Conservation (phyloP, 2,329 filamentous ascomycete genomes). For the Drechslerella coelobrocha region DNA sequence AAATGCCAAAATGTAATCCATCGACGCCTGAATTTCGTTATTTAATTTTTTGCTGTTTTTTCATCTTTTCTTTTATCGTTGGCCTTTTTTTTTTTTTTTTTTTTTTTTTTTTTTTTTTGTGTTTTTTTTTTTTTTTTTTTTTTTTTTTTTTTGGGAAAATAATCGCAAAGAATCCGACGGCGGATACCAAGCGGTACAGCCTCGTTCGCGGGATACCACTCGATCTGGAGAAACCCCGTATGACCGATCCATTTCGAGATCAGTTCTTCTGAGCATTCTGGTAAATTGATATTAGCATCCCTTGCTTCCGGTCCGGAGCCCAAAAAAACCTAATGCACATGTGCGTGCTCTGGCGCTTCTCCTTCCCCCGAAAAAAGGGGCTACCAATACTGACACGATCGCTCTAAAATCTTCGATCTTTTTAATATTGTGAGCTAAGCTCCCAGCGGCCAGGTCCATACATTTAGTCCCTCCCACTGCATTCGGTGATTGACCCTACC, state of each 20-base stretch:
- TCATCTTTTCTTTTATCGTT: neutral
- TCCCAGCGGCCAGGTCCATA: neutral
- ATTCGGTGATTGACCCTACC: conserved; percentile 5
- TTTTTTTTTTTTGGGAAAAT: too few species aligned
- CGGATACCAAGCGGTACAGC: neutral
- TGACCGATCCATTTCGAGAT: neutral
- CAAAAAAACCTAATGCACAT: neutral
- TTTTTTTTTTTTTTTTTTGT: conserved; percentile 6
- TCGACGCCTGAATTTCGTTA: too few species aligned
- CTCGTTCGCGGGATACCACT: neutral
- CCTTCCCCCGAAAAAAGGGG: neutral
- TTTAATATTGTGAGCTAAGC: neutral
- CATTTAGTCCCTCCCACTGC: neutral
- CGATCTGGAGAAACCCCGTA: conserved; percentile 1
- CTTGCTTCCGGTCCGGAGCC: conserved; percentile 7
- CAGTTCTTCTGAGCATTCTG: neutral
- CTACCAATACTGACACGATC: neutral
- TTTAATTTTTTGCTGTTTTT: too few species aligned
- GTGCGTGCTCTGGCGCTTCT: neutral
- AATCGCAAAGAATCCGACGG: neutral
- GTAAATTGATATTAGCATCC: neutral
- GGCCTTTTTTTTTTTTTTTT: conserved; percentile 1
- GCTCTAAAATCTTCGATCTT: neutral
- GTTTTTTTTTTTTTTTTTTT: conserved; percentile 11
- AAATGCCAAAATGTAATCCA: too few species aligned